These are phyloP conservation scores for Colletotrichum magnum DNA, from an alignment of 2,329 filamentous ascomycete genomes.

Conservation along the genomic window DNA sequence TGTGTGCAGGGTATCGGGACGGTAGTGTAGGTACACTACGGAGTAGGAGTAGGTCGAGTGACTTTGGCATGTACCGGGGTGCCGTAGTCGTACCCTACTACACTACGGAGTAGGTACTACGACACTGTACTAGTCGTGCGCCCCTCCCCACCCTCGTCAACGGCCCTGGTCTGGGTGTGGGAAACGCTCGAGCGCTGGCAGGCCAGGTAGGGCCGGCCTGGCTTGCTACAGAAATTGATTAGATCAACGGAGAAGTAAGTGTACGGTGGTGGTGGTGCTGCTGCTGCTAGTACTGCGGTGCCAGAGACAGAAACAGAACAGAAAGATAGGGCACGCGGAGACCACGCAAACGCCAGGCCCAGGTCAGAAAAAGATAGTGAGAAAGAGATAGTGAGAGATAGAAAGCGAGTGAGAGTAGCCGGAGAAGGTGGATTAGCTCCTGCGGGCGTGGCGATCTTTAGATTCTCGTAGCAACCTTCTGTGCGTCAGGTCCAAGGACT, in stretches of 20 bases:
- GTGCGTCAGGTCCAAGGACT: conserved; percentile 40
- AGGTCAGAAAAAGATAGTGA: background rate
- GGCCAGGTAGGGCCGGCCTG: conserved; percentile 40
- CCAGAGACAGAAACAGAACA: conserved; percentile 36
- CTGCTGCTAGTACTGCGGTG: too few relatives aligned
- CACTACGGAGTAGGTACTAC: background rate
- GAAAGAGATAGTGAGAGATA: background rate
- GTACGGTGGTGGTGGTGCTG: too few relatives aligned
- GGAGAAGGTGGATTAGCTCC: conserved; percentile 29
- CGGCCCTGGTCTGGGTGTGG: conserved; percentile 30
- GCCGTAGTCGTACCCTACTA: conserved; percentile 6
- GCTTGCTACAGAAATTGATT: conserved; percentile 45
- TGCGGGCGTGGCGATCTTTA: conserved; percentile 42
- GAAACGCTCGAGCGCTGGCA: conserved; percentile 43
- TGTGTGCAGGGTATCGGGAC: background rate
- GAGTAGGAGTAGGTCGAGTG: conserved; percentile 31
- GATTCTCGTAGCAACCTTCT: conserved; percentile 31
- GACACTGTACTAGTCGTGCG: conserved; percentile 17
- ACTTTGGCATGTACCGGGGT: conserved; percentile 42
- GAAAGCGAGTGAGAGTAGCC: background rate
- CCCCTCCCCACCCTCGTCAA: conserved; percentile 12
- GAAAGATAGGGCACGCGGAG: conserved; percentile 17
- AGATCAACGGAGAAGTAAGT: conserved; percentile 44
- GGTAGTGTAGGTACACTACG: too few relatives aligned
- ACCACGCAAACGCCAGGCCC: conserved; percentile 30